Conservation (phyloP, 352 stramenopile species). For the Pythium rishiriense region DNA sequence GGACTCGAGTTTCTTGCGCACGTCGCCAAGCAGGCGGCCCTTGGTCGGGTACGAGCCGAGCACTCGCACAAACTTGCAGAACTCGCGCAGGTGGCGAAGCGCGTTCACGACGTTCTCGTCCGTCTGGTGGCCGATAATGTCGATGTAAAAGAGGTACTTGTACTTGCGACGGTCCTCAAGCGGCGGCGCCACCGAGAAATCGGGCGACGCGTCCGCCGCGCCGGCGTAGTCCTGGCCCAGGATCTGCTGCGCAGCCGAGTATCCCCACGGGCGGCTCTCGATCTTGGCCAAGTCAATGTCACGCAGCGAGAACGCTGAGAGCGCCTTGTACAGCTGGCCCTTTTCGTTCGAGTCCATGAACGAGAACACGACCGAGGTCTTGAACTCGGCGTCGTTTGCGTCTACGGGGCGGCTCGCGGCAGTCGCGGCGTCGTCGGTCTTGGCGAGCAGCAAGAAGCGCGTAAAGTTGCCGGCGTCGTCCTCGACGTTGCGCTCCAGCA, state of each 20-base stretch:
- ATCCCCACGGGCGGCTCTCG: constrained; percentile 64
- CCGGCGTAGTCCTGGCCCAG: constrained; percentile 8
- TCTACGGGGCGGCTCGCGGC: constrained; percentile 28
- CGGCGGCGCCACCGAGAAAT: constrained; percentile 33
- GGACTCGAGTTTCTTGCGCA: constrained; percentile 53
- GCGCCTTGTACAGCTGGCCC: constrained; percentile 59
- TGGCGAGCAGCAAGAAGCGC: constrained; percentile 89
- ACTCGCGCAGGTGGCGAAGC: constrained; percentile 76
- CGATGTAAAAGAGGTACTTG: constrained; percentile 82
- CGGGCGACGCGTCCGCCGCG: constrained; percentile 25
- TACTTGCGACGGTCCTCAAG: constrained; percentile 50
- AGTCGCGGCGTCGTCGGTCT: constrained; percentile 43
- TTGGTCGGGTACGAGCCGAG: constrained; percentile 85
- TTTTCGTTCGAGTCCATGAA: constrained; percentile 66
- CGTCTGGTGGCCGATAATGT: constrained; percentile 61
- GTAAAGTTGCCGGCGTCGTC: constrained; percentile 94
- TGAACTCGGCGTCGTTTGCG: constrained; percentile 43
- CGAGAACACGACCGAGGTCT: constrained; percentile 75
- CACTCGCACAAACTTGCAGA: constrained; percentile 84
- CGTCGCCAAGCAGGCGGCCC: constrained; percentile 56
- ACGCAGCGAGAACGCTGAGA: constrained; percentile 61
- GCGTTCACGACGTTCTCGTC: constrained; percentile 73
- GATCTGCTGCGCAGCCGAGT: constrained; percentile 59
- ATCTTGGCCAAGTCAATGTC: constrained; percentile 77
- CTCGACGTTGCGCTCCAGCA: constrained; percentile 86